Evolutionary conservation across 2,329 filamentous ascomycete genomes (phyloP).

Genomic region (Septoria petroselini): DNA sequence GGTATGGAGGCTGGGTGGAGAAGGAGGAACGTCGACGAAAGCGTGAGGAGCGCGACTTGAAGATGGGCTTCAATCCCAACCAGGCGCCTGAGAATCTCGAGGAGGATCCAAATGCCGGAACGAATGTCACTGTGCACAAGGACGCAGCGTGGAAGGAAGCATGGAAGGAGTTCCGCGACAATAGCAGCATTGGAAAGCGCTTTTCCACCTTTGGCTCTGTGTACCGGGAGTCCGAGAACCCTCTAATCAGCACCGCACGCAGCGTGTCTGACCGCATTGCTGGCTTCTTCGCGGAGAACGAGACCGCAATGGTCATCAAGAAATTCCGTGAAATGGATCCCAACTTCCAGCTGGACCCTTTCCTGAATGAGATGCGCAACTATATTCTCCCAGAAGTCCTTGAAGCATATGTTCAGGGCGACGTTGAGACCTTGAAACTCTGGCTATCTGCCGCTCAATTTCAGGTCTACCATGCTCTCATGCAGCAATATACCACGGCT

Average conservation of each 20-base stretch:
- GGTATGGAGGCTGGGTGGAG: constrained; percentile 95
- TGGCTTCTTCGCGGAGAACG: constrained; percentile 97
- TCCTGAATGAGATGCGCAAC: constrained; percentile 90
- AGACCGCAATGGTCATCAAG: constrained; percentile 96
- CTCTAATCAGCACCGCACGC: constrained; percentile 85
- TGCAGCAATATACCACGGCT: constrained; percentile 90
- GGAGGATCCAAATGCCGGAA: constrained; percentile 91
- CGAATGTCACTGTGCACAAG: constrained; percentile 92
- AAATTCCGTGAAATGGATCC: constrained; percentile 97
- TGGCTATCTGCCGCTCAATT: constrained; percentile 97
- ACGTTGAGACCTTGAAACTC: constrained; percentile 81
- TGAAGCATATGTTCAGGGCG: constrained; percentile 96
- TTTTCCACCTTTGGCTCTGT: constrained; percentile 80
- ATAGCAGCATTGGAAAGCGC: constrained; percentile 81
- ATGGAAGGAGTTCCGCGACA: constrained; percentile 94
- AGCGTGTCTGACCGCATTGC: constrained; percentile 90
- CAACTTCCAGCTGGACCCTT: constrained; percentile 89
- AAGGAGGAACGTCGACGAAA: constrained; percentile 86
- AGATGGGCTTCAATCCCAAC: constrained; percentile 41
- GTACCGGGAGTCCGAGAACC: constrained; percentile 97
- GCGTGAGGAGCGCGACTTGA: constrained; percentile 67
- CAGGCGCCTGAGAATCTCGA: constrained; percentile 59
- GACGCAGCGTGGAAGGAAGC: constrained; percentile 96
- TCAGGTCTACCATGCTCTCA: constrained; percentile 93
- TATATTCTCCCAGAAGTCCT: constrained; percentile 97